A percentile compares a stretch with the other conserved stretches of the same genome.
Conservation (phyloP, 495 filamentous ascomycete genomes). For the Tetracladium setigerum region DNA sequence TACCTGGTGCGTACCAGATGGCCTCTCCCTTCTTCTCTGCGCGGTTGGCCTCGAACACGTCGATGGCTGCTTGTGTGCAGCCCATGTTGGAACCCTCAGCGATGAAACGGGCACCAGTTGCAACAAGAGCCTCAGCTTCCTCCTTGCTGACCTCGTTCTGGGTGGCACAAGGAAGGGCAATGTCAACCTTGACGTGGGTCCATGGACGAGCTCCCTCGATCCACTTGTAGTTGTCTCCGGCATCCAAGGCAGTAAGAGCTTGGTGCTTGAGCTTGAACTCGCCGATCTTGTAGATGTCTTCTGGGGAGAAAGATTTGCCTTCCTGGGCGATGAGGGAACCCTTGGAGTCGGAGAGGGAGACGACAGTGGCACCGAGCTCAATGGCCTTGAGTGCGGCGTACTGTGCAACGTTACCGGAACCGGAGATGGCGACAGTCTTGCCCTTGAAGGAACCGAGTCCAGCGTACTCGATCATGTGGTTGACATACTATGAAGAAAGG, state of each 20-base stretch:
- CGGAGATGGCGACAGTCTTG: conserved; percentile 93
- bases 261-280: conserved; percentile 80
- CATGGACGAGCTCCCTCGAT: conserved; percentile 84
- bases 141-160: conserved; percentile 94
- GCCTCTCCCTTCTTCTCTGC: conserved; percentile 59
- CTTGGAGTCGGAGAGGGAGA: conserved; percentile 92
- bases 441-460: conserved; percentile 82
- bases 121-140: conserved; percentile 77
- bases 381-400: conserved; percentile 96
- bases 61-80: conserved; percentile 91
- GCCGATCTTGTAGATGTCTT: conserved; percentile 71
- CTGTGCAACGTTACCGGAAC: conserved; percentile 97
- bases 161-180: conserved; percentile 88
- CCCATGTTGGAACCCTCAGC: conserved; percentile 99
- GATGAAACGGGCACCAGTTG: conserved; percentile 72
- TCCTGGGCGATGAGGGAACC: conserved; percentile 67
- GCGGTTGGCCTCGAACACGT: conserved; percentile 81
- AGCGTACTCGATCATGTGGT: conserved; percentile 90
- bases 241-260: conserved; percentile 56
- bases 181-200: conserved; percentile 81
- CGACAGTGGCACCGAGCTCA: conserved; percentile 86
- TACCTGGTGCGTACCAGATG: conserved; percentile 95
- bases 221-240: conserved; percentile 70
- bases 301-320: conserved; percentile 61
- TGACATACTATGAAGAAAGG: conserved; percentile 51